Evolutionary conservation across 2,329 filamentous ascomycete genomes (phyloP).

Genomic region (Pseudogymnoascus sp.): DNA sequence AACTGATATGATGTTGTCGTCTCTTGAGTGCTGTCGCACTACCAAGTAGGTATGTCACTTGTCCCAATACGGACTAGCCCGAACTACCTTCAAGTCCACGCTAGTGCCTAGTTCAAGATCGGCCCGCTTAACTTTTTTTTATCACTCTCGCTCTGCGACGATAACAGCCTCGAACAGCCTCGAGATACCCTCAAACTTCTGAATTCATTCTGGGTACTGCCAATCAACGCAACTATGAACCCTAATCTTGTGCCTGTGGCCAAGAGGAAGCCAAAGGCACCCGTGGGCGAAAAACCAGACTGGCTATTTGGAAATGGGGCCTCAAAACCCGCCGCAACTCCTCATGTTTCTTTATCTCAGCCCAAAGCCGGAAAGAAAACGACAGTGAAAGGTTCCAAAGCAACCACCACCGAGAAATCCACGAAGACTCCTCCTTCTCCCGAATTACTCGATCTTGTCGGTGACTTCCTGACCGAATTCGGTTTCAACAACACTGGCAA

Average conservation of each 20-base stretch:
- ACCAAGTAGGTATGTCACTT: slow-evolving; percentile 9
- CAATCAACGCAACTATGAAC: slow-evolving; percentile 14
- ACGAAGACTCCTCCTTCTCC: slow-evolving; percentile 38
- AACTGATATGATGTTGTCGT: slow-evolving; percentile 8
- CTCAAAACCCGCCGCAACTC: slow-evolving; percentile 14
- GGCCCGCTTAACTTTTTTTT: slow-evolving; percentile 7
- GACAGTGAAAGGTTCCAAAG: not conserved
- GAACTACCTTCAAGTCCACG: not conserved
- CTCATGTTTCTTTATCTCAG: slow-evolving; percentile 5
- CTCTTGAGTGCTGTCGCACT: not conserved
- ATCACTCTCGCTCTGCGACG: not conserved
- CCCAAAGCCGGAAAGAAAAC: slow-evolving; percentile 14
- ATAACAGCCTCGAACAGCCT: not conserved
- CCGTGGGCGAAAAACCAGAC: slow-evolving; percentile 19
- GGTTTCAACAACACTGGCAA: slow-evolving; percentile 53
- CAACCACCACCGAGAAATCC: slow-evolving; percentile 12
- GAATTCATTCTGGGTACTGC: not conserved
- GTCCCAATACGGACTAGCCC: not conserved
- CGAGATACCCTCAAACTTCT: not conserved
- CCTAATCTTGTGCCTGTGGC: slow-evolving; percentile 27
- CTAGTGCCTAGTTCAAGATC: not conserved
- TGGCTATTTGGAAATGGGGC: slow-evolving; percentile 25
- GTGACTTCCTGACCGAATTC: slow-evolving; percentile 56
- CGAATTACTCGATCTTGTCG: slow-evolving; percentile 58
- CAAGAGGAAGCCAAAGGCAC: slow-evolving; percentile 21